A percentile compares a stretch with the other conserved stretches of the same genome.
phyloP scores from a whole-genome alignment of 1,139 yeast species.

The Kazachstania sp. region DNA sequence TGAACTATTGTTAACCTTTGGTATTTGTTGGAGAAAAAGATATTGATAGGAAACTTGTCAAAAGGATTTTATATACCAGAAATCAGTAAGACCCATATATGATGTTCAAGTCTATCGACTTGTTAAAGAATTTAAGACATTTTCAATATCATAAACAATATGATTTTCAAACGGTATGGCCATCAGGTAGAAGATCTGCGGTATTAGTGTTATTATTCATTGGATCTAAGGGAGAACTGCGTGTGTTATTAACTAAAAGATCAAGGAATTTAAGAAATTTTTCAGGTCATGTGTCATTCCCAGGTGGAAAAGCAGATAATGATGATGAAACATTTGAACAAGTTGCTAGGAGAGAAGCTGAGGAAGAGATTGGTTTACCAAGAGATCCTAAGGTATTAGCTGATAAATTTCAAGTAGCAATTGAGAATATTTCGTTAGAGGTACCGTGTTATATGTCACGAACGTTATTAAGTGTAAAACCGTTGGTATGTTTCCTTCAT shows the following conservation, averaged over 20 bases:
- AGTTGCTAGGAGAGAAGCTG: slow-evolving; percentile 73
- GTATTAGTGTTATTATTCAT: slow-evolving; percentile 65
- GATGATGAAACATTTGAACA: slow-evolving; percentile 58
- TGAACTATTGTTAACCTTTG: too few species aligned
- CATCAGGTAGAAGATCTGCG: slow-evolving; percentile 50
- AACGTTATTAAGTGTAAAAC: slow-evolving; percentile 74
- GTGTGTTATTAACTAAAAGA: slow-evolving; percentile 71
- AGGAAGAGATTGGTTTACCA: slow-evolving; percentile 76
- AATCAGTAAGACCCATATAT: not conserved
- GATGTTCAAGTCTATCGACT: slow-evolving; percentile 14
- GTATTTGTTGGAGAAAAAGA: too few species aligned
- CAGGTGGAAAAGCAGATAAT: slow-evolving; percentile 79
- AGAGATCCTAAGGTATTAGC: slow-evolving; percentile 40
- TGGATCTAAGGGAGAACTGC: slow-evolving; percentile 61
- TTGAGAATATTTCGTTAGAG: slow-evolving; percentile 23
- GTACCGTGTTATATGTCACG: slow-evolving; percentile 72
- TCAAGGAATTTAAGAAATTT: slow-evolving; percentile 60
- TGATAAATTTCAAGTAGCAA: slow-evolving; percentile 41
- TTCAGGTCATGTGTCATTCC: slow-evolving; percentile 83
- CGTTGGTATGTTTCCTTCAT: slow-evolving; percentile 63
- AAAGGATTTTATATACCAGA: not conserved
- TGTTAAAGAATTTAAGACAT: slow-evolving; percentile 15
- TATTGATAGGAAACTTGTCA: too few species aligned
- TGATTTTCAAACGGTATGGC: slow-evolving; percentile 33
- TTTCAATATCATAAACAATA: slow-evolving; percentile 17